Conservation (phyloP, 2,329 filamentous ascomycete species). For the Plectosphaerella plurivora region DNA sequence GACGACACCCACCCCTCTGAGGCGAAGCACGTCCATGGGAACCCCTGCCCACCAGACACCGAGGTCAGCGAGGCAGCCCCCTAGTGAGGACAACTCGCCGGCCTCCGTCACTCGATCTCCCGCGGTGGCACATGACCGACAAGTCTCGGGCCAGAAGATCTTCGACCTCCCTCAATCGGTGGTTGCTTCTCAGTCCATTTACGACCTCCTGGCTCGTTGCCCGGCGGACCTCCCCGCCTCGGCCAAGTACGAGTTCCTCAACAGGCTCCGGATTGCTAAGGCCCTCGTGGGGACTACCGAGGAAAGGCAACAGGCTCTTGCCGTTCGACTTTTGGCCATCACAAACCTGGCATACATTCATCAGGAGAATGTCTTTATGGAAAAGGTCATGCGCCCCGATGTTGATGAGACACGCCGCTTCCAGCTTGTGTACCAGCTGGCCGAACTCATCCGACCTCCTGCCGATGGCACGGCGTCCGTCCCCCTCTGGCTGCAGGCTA, state of each 20-base stretch:
- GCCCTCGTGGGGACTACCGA: slow-evolving; percentile 64
- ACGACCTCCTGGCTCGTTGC: slow-evolving; percentile 51
- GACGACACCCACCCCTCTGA: slow-evolving; percentile 69
- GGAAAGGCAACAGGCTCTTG: slow-evolving; percentile 70
- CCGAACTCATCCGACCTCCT: slow-evolving; percentile 84
- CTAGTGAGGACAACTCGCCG: slow-evolving; percentile 37
- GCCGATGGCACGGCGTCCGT: slow-evolving; percentile 63
- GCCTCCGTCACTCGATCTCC: slow-evolving; percentile 42
- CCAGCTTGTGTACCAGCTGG: slow-evolving; percentile 88
- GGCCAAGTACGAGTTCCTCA: slow-evolving; percentile 78
- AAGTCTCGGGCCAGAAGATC: slow-evolving; percentile 44
- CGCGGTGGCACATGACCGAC: slow-evolving; percentile 27
- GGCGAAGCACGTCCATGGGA: slow-evolving; percentile 59
- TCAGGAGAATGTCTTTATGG: slow-evolving; percentile 74
- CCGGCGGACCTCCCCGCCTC: slow-evolving; percentile 65
- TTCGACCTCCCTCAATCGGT: slow-evolving; percentile 61
- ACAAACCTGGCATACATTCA: slow-evolving; percentile 90
- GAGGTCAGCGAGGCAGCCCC: slow-evolving; percentile 24
- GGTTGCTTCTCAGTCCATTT: slow-evolving; percentile 47
- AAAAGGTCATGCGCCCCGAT: slow-evolving; percentile 83
- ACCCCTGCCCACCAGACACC: slow-evolving; percentile 35
- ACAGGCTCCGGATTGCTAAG: slow-evolving; percentile 78
- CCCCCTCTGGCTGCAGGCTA: slow-evolving; percentile 74
- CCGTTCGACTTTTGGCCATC: slow-evolving; percentile 78
- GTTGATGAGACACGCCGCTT: slow-evolving; percentile 83